Evolutionary conservation across 2,329 filamentous ascomycete genomes (phyloP).

Genomic region (Knoxdaviesia proteae): DNA sequence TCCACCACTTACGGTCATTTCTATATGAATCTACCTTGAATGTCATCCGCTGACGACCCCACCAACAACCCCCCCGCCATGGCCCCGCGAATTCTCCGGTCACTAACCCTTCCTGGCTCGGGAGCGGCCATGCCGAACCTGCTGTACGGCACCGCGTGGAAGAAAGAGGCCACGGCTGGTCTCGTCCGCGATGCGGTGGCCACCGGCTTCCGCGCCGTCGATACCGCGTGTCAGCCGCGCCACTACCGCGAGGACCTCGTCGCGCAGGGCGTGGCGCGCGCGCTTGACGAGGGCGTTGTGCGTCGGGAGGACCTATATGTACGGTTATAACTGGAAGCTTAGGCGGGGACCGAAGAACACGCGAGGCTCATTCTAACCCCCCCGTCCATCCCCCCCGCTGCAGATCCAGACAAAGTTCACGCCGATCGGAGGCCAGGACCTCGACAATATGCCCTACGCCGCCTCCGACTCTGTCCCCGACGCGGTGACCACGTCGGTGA

Average conservation of each 20-base stretch:
- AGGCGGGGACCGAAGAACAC: no score
- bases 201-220: slow-evolving; percentile 50
- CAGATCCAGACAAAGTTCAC: slow-evolving; percentile 75
- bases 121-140: slow-evolving; percentile 26
- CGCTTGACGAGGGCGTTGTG: slow-evolving; percentile 24
- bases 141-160: slow-evolving; percentile 76
- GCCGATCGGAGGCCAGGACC: slow-evolving; percentile 39
- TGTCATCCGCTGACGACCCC: no score
- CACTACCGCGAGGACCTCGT: slow-evolving; percentile 60
- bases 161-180: slow-evolving; percentile 43
- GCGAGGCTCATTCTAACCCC: slow-evolving; percentile 1
- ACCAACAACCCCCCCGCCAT: no score
- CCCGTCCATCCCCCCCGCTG: slow-evolving; percentile 1
- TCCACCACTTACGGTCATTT: no score
- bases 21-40: no score
- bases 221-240: slow-evolving; percentile 59
- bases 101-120: no score
- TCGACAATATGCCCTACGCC: slow-evolving; percentile 40
- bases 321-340: background rate
- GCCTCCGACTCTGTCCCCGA: slow-evolving; percentile 18
- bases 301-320: slow-evolving; percentile 38
- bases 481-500: slow-evolving; percentile 43
- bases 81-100: no score
- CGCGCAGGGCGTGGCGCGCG: slow-evolving; percentile 41
- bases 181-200: slow-evolving; percentile 49